A percentile compares a stretch with the other conserved stretches of the same genome.
Evolutionary conservation across 2,329 filamentous ascomycete species (phyloP).

Genomic region (Phyllosticta citrichinensis): DNA sequence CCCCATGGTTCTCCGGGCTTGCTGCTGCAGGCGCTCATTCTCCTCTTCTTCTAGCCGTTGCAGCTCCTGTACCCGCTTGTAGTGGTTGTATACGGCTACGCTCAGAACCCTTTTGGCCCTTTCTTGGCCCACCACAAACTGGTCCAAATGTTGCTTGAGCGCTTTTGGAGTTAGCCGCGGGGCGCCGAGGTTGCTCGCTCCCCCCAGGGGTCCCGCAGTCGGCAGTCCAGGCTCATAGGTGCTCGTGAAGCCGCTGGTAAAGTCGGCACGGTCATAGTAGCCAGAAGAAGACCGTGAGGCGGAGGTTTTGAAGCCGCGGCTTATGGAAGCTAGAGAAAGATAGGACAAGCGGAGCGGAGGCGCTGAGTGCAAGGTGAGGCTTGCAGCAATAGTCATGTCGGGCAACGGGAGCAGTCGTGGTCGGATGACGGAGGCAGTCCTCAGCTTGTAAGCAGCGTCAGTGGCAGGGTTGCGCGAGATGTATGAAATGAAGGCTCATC

Average conservation of each 20-base stretch:
- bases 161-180: constrained; percentile 51
- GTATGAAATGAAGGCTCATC: constrained; percentile 6
- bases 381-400: constrained; percentile 4
- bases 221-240: constrained; percentile 54
- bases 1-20: constrained; percentile 58
- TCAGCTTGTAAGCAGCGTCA: not conserved
- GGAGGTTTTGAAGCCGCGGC: constrained; percentile 25
- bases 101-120: constrained; percentile 89
- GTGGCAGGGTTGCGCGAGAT: constrained; percentile 8
- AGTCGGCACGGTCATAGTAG: constrained; percentile 51
- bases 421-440: constrained; percentile 1
- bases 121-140: constrained; percentile 94
- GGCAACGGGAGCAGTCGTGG: not conserved
- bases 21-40: constrained; percentile 61
- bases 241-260: constrained; percentile 50
- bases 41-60: constrained; percentile 71
- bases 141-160: constrained; percentile 84
- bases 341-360: constrained; percentile 33
- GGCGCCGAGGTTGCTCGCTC: constrained; percentile 46
- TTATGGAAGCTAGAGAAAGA: constrained; percentile 23
- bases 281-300: constrained; percentile 31
- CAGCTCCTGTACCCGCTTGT: constrained; percentile 71
- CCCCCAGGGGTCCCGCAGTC: constrained; percentile 53
- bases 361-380: constrained; percentile 21
- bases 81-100: constrained; percentile 92